Conservation (phyloP, 2,329 filamentous ascomycete species). For the Neopestalotiopsis sp. region DNA sequence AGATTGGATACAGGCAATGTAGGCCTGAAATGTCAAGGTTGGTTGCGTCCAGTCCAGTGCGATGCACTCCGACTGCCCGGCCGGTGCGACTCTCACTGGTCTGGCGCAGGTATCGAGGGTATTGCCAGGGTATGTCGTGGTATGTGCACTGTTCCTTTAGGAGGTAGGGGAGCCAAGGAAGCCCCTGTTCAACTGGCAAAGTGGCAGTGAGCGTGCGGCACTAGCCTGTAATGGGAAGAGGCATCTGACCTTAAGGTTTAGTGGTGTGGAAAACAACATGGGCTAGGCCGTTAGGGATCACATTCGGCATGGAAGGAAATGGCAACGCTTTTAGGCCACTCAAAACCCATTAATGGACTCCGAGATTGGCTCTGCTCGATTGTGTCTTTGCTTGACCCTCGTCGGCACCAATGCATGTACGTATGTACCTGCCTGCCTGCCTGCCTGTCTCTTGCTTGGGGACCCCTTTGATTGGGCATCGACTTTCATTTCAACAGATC, state of each 20-base stretch:
- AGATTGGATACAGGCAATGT: no score
- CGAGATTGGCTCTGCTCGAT: not conserved
- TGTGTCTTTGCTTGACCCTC: not conserved
- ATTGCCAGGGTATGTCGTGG: not conserved
- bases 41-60: not conserved
- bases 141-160: not conserved
- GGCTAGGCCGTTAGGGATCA: not conserved
- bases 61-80: no score
- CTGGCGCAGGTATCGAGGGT: not conserved
- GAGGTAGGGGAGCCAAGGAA: not conserved
- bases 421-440: not conserved
- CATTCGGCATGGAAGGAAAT: not conserved
- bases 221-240: slow-evolving; percentile 15
- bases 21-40: no score
- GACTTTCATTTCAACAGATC: not conserved
- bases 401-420: not conserved
- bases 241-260: slow-evolving; percentile 15
- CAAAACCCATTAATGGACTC: not conserved
- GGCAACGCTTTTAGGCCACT: not conserved
- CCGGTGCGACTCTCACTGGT: slow-evolving; percentile 1
- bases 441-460: not conserved
- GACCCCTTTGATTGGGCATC: not conserved
- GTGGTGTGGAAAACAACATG: slow-evolving; percentile 4
- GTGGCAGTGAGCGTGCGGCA: slow-evolving; percentile 7
- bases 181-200: not conserved